Conservation (phyloP, 2,329 filamentous ascomycete genomes). For the Aureobasidium sp. region DNA sequence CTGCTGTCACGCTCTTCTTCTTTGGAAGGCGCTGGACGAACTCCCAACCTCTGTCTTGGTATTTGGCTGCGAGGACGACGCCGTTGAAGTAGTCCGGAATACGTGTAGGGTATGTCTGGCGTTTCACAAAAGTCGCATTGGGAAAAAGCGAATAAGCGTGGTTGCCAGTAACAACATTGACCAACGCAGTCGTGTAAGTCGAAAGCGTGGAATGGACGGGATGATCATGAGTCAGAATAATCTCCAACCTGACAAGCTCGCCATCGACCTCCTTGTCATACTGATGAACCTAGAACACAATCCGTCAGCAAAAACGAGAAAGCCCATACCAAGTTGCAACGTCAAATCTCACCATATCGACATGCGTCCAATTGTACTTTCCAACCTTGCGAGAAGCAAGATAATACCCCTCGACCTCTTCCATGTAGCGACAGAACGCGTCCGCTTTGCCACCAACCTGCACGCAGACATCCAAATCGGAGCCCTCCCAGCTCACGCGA, state of each 20-base stretch:
- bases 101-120: not conserved
- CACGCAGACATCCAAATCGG: slow-evolving; percentile 12
- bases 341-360: slow-evolving; percentile 1
- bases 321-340: too few relatives aligned
- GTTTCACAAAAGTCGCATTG: slow-evolving; percentile 2
- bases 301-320: too few relatives aligned
- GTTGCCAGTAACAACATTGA: slow-evolving; percentile 3
- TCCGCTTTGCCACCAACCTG: not conserved
- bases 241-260: slow-evolving; percentile 2
- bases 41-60: slow-evolving; percentile 5
- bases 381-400: slow-evolving; percentile 1
- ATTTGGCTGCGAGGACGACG: not conserved
- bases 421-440: slow-evolving; percentile 5
- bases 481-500: not conserved
- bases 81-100: slow-evolving; percentile 15
- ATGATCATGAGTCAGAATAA: not conserved
- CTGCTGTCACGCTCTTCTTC: not conserved
- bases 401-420: slow-evolving; percentile 13
- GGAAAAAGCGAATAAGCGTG: slow-evolving; percentile 10
- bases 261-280: slow-evolving; percentile 9
- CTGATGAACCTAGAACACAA: not conserved
- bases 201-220: slow-evolving; percentile 5
- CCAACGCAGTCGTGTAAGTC: slow-evolving; percentile 14
- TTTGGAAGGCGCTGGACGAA: not conserved
- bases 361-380: slow-evolving; percentile 9